phyloP scores from a whole-genome alignment of 2,329 filamentous ascomycete species.

The Arthrobotrys pseudoclavata region DNA sequence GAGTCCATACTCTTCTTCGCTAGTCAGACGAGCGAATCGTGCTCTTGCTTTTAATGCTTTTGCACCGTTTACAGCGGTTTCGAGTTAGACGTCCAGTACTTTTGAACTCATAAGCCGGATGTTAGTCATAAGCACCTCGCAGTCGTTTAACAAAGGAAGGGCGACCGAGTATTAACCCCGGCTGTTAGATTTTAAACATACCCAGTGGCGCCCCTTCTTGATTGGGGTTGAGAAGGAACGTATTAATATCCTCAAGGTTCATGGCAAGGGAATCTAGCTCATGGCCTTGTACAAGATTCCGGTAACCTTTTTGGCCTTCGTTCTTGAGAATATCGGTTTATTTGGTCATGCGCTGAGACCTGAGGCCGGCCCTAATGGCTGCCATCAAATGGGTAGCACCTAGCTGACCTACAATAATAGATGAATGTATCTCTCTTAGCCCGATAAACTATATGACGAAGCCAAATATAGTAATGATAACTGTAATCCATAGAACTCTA shows the following conservation, averaged over 20 bases:
- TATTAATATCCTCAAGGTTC: neutral
- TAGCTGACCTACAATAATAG: conserved; percentile 55
- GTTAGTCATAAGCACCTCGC: neutral
- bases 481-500: conserved; percentile 12
- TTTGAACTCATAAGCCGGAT: neutral
- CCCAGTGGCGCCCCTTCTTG: neutral
- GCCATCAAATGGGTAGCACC: conserved; percentile 55
- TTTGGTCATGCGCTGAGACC: conserved; percentile 34
- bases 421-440: conserved; percentile 47
- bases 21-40: conserved; percentile 2
- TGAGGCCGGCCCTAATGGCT: conserved; percentile 38
- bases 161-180: too few relatives aligned
- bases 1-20: neutral
- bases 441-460: conserved; percentile 61
- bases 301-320: neutral
- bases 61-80: neutral
- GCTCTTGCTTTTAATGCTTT: conserved; percentile 1
- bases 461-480: conserved; percentile 38
- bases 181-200: too few relatives aligned
- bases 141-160: neutral
- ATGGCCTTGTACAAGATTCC: neutral
- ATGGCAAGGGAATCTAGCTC: conserved; percentile 21
- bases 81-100: neutral
- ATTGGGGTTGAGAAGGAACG: neutral
- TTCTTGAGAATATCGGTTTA: neutral